phyloP scores from a whole-genome alignment of 257 asterid genomes.

The Knoxia roxburghii region DNA sequence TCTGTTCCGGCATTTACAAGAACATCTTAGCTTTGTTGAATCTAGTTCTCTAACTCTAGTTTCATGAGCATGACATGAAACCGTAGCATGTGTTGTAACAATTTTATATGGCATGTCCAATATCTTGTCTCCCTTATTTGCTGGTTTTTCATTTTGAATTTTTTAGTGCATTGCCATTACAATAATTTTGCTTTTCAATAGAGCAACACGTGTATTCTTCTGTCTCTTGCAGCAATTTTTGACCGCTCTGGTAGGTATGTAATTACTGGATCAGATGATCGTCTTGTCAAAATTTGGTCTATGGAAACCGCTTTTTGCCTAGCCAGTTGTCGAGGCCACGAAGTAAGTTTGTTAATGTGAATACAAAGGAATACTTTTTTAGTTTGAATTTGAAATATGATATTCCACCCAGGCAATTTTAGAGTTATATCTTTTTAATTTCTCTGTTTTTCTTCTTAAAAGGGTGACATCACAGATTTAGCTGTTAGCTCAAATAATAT shows the following conservation, averaged over 20 bases:
- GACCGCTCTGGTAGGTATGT: slow-evolving; percentile 93
- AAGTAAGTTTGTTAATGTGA: slow-evolving; percentile 46
- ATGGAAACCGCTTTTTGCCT: slow-evolving; percentile 99
- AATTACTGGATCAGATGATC: slow-evolving; percentile 98
- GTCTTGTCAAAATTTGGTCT: slow-evolving; percentile 95
- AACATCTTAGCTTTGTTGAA: slow-evolving; percentile 1
- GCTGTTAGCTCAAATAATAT: slow-evolving; percentile 86
- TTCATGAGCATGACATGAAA: background rate
- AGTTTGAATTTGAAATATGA: background rate
- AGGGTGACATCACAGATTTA: slow-evolving; percentile 98
- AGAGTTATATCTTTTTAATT: slow-evolving; percentile 7
- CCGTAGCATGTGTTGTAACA: too few relatives aligned
- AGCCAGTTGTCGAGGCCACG: slow-evolving; percentile 97
- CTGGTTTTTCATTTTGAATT: background rate
- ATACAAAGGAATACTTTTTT: background rate
- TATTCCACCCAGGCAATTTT: background rate
- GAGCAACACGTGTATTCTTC: slow-evolving; percentile 6
- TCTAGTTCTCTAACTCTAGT: background rate
- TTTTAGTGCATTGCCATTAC: background rate
- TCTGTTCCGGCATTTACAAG: slow-evolving; percentile 10
- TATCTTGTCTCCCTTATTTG: slow-evolving; percentile 8
- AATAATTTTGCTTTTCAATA: background rate
- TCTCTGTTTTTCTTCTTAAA: slow-evolving; percentile 6
- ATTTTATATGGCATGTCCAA: background rate
- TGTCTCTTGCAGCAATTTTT: slow-evolving; percentile 68